Base-by-base conservation (phyloP, 2,329 filamentous ascomycete genomes). In the Colletotrichum salicis region DNA sequence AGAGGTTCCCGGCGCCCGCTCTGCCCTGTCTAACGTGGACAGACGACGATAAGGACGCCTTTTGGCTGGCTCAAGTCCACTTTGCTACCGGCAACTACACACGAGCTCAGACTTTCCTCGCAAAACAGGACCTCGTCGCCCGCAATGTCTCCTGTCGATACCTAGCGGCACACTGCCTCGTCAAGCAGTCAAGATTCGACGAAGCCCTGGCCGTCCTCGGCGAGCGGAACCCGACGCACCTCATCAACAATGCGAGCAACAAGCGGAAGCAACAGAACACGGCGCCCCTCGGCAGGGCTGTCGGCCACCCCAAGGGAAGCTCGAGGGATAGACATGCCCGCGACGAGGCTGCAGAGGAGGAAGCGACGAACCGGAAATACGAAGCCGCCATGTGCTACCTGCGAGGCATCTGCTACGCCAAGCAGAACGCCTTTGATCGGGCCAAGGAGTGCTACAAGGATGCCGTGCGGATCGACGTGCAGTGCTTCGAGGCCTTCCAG, bases 361-460 rank as follows among this genome's bases (percentile, higher is more conserved):
- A 96, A 75, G 86, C 89, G 10, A 89, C 88, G 54, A 94, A 93
- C 79, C 86, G 97, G 70, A 92, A 94, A 71, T 97, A 96, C 77
- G 96, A 99, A 83, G 96, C 96, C 0, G 94, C 93, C 78, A 99
- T 99, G 95, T 99, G 96, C 84, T 97, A 97, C 80, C 85, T 99
- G 64, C 89, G 96, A 29, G 96, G 96, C 5, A 88, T 97, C 61
- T 98, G 97, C 86, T 98, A 95, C 80, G 95, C 96, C 7, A 97
- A 97, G 82, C 94, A 97, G 81, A 99, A 98, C 81, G 94, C 96
- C 31, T 98, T 98, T 77, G 96, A 99, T 80, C 92, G 95, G 41
- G 96, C 96, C 64, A 98, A 98, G 81, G 95, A 98, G 78, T 98
- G 96, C 84, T 99, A 98, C 87, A 98, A 98, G 84, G 94, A 97